Evolutionary conservation across 1,139 yeast species (phyloP), one percentile per base, ranked within the genome.

Genomic region (Kodamaea derodonti): DNA sequence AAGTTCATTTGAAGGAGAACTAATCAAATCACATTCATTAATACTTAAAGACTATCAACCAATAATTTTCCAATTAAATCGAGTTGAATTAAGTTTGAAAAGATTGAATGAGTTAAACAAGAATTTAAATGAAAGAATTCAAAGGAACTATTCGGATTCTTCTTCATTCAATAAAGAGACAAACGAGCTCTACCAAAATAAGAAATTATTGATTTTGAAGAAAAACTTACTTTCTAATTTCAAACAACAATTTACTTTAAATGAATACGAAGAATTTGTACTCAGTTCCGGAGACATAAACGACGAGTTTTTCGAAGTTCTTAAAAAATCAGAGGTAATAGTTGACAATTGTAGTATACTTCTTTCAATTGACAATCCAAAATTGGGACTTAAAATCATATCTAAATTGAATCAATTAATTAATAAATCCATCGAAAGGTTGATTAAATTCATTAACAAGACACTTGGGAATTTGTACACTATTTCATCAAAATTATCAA

Each of bases 351-450:
- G 95, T 41, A 78, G 82, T 38, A 74, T 82, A 16, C 64, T 86
- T 33, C 68, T 85, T 25, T 73, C 84, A 7, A 69, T 80, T 49
- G 85, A 82, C 32, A 80, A 81, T 50, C 83, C 82, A n/a, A 71
- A 71, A 33, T 62, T 86, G 18, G 96, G 97, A 2, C 54, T 75
- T 25, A 77, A 78, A 31, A 77, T 90, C 33, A 77, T 88, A 77
- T 62, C 71, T 10, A 74, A 78, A 46, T 74, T 79, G 60, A 71
- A 75, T 26, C 62, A 57, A n/a, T 58, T 75, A 31, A 65, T 79
- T 11, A 71, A 71, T 36, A 54, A 61, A 27, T 78, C 85, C 0
- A 69, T 72, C 32, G 77, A 72, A 23, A 69, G 78, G 37, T 64
- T 84, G 32, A 47, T 56, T 2, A 35, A 46, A 2, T 65, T 56